phyloP scores from a whole-genome alignment of 768 basidiomycete species.

The Lactarius tabidus region DNA sequence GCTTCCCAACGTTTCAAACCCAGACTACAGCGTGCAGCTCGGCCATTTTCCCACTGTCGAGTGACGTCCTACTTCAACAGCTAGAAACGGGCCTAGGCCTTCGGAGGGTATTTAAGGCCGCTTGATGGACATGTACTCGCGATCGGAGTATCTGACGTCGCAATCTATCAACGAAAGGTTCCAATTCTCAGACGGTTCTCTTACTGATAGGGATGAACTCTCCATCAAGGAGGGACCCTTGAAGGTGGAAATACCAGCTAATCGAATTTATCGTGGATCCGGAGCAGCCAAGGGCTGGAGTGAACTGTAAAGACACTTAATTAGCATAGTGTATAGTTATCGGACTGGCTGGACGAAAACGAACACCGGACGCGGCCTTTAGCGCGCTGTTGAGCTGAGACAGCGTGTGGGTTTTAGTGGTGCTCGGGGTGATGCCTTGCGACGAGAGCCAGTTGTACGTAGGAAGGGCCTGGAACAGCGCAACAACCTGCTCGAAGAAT shows the following conservation, averaged over 20 bases:
- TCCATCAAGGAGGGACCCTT: slow-evolving; percentile 67
- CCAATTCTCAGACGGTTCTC: slow-evolving; percentile 19
- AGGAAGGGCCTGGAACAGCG: slow-evolving; percentile 61
- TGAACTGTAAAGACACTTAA: slow-evolving; percentile 29
- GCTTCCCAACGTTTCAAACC: background rate
- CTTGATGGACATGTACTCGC: slow-evolving; percentile 49
- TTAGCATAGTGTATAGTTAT: background rate
- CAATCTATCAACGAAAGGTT: background rate
- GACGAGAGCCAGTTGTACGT: slow-evolving; percentile 68
- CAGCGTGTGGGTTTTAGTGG: slow-evolving; percentile 53
- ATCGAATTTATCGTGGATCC: slow-evolving; percentile 40
- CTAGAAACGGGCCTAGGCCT: slow-evolving; percentile 35
- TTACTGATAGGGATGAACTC: slow-evolving; percentile 55
- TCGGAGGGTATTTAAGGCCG: slow-evolving; percentile 59
- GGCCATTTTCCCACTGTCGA: background rate
- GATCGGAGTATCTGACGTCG: slow-evolving; percentile 45
- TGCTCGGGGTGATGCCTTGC: slow-evolving; percentile 72
- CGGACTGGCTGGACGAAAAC: slow-evolving; percentile 22
- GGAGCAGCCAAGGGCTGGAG: slow-evolving; percentile 46
- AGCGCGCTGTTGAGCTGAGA: slow-evolving; percentile 52
- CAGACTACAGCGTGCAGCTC: background rate
- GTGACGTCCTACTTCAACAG: background rate
- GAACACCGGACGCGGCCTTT: slow-evolving; percentile 49
- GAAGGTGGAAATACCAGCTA: slow-evolving; percentile 60
- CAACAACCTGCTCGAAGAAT: slow-evolving; percentile 59